Base-by-base conservation (phyloP, 108 stramenopile species). In the Ochromonas danica region DNA sequence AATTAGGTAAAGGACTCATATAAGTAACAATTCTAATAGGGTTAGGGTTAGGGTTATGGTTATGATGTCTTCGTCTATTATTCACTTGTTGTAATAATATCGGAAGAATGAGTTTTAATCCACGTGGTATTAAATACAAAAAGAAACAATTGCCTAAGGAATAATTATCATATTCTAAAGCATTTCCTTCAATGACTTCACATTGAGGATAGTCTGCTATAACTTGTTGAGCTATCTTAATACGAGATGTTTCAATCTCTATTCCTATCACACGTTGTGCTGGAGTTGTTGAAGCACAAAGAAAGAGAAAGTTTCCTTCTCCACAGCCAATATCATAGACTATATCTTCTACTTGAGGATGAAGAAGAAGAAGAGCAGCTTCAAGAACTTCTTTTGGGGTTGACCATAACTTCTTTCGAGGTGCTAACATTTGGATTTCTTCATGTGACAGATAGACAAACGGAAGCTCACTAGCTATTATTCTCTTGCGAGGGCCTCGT, bases 321-420 rank as follows among this genome's bases (percentile, higher is more conserved):
- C 63, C 63, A 31, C 30, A 22, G 17, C 63, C 63, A 36, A 67
- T 67, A 36, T 67, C 63, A 67, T 67, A 67, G 17, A 67, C 63
- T 67, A 67, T 36, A 22, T 57, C 51, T 10, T 22, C 51, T 10
- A 17, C 51, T 17, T 22, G 51, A 57, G 22, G 10, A 22, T 57
- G 10, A 22, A 57, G 51, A 22, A 57, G 51, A 57, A 17, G 17
- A 57, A 57, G 10, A 57, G 63, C 63, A 28, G 35, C 27, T 31
- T 67, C 63, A 6, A 67, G 6, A 14, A 36, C 63, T 25, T 67
- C 63, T 36, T 36, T 36, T 14, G 63, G 63, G 10, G 63, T 67
- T 28, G 63, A 67, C 63, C 63, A 67, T 36, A 67, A 67, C 31
- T 67, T 67, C 31, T 67, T 67, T 6, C 63, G 63, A 35, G 63